Conservation (phyloP, 768 basidiomycete species). For the Leccinum boreale region DNA sequence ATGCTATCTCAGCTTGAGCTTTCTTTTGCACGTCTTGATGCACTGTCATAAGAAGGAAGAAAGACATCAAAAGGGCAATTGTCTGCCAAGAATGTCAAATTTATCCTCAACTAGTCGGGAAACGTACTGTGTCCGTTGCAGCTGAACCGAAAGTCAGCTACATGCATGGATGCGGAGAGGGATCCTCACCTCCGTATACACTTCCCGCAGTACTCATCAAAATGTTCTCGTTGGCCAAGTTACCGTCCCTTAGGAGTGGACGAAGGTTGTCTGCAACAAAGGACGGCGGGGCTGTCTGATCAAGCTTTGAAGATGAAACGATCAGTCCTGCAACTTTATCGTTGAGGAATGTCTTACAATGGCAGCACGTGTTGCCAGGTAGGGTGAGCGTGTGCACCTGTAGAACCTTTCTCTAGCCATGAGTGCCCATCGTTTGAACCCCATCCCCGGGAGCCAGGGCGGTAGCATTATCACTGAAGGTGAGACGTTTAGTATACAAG, state of each 20-base stretch:
- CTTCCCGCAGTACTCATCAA: constrained; percentile 7
- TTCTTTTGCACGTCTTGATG: constrained; percentile 22
- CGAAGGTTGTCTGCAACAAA: constrained; percentile 6
- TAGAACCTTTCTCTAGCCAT: constrained; percentile 11
- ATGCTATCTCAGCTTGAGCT: constrained; percentile 25
- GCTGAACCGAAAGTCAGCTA: not conserved
- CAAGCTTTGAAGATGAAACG: not conserved
- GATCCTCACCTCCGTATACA: constrained; percentile 5
- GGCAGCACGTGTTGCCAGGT: constrained; percentile 1
- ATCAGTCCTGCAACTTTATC: not conserved
- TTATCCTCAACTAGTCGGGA: not conserved
- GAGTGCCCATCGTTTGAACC: constrained; percentile 32
- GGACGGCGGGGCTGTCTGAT: constrained; percentile 2
- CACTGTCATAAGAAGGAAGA: constrained; percentile 16
- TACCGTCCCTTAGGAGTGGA: not conserved
- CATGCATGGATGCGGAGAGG: too few species aligned
- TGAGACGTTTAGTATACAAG: not conserved
- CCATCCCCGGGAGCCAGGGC: constrained; percentile 42
- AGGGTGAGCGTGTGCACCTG: constrained; percentile 7
- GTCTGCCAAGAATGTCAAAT: constrained; percentile 2
- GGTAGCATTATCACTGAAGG: constrained; percentile 25
- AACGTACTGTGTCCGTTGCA: constrained; percentile 11
- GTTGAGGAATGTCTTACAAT: constrained; percentile 1
- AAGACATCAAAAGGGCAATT: constrained; percentile 3
- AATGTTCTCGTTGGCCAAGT: not conserved